These are phyloP conservation scores for Perilla frutescens DNA, from an alignment of 257 asterid genomes.

Conservation along the genomic window DNA sequence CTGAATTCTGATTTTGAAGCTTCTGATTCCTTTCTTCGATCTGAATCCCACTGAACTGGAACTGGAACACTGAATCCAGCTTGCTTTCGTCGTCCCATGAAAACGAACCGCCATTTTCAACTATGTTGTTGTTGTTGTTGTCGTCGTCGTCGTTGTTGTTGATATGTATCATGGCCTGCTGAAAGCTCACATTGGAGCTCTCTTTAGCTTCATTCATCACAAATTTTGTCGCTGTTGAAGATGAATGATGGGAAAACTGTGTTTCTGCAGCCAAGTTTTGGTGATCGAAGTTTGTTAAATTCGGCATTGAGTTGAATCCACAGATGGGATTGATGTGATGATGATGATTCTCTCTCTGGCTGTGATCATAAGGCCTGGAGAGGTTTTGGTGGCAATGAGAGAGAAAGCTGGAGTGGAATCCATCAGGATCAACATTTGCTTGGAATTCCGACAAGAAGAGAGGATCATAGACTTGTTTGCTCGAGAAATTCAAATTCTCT, in stretches of 20 bases:
- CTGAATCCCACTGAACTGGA: slow-evolving; percentile 59
- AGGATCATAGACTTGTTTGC: slow-evolving; percentile 63
- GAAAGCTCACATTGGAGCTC: slow-evolving; percentile 32
- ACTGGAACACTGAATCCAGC: slow-evolving; percentile 56
- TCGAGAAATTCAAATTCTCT: slow-evolving; percentile 25
- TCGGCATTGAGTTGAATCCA: slow-evolving; percentile 54
- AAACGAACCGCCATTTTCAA: slow-evolving; percentile 33
- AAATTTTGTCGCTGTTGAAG: slow-evolving; percentile 46
- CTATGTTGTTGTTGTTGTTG: slow-evolving; percentile 26
- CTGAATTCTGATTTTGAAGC: slow-evolving; percentile 42
- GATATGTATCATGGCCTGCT: background rate
- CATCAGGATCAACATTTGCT: slow-evolving; percentile 47
- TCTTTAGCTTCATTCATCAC: slow-evolving; percentile 40
- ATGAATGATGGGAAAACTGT: slow-evolving; percentile 32
- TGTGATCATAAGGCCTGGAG: slow-evolving; percentile 27
- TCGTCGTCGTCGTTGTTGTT: slow-evolving; percentile 31
- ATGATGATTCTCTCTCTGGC: slow-evolving; percentile 23
- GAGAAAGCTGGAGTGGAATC: slow-evolving; percentile 37
- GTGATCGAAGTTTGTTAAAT: slow-evolving; percentile 47
- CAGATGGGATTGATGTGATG: slow-evolving; percentile 4
- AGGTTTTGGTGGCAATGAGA: slow-evolving; percentile 33
- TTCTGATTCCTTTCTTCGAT: slow-evolving; percentile 40
- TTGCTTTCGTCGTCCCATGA: slow-evolving; percentile 60
- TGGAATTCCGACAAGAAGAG: slow-evolving; percentile 63
- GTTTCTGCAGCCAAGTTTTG: slow-evolving; percentile 39